phyloP scores from a whole-genome alignment of 306 rosid species.

The Luffa aegyptiaca region DNA sequence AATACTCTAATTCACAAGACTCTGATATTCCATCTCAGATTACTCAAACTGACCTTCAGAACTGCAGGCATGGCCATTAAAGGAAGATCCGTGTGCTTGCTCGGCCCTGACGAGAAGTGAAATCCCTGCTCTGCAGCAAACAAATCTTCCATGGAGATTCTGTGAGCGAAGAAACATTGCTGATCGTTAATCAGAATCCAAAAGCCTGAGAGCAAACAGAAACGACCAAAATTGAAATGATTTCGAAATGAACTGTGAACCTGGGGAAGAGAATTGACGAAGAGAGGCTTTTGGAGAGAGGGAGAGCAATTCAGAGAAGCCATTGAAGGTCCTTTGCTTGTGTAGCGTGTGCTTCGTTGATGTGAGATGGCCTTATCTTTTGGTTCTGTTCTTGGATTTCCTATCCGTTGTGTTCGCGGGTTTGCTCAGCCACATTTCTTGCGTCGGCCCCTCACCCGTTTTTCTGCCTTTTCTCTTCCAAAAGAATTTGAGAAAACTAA shows the following conservation, averaged over 20 bases:
- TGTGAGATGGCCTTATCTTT: slow-evolving; percentile 23
- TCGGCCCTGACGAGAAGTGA: slow-evolving; percentile 49
- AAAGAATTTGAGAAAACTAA: neutral
- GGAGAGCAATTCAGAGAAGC: slow-evolving; percentile 15
- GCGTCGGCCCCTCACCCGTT: slow-evolving; percentile 4
- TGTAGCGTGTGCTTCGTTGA: neutral
- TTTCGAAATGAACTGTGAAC: slow-evolving; percentile 12
- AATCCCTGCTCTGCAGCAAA: slow-evolving; percentile 43
- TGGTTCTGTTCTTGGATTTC: slow-evolving; percentile 6
- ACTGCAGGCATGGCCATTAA: slow-evolving; percentile 14
- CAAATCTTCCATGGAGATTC: slow-evolving; percentile 32
- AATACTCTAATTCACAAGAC: neutral
- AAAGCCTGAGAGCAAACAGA: neutral
- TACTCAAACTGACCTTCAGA: slow-evolving; percentile 44
- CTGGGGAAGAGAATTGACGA: slow-evolving; percentile 61
- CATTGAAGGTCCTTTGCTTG: neutral
- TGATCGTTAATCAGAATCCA: neutral
- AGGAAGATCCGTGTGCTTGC: slow-evolving; percentile 33
- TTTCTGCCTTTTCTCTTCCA: neutral
- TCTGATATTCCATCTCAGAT: neutral
- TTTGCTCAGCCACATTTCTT: slow-evolving; percentile 8
- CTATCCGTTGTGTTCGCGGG: slow-evolving; percentile 15
- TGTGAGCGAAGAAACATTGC: slow-evolving; percentile 17
- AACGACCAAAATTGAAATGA: neutral
- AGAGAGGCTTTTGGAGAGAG: slow-evolving; percentile 38